Conservation (phyloP, 2,329 filamentous ascomycete species). For the Aspergillus cejpii region DNA sequence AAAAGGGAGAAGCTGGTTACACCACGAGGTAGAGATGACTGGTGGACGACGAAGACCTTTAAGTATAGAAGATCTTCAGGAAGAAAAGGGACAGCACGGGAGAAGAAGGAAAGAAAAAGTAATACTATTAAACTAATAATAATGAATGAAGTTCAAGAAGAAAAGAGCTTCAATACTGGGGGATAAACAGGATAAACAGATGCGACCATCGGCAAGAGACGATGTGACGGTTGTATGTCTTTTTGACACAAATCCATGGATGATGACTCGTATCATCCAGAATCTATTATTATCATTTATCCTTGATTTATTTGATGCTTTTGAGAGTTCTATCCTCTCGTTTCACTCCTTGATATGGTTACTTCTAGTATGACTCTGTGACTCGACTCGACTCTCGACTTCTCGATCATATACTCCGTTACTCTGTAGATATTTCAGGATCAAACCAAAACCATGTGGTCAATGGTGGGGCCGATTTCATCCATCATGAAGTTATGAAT, state of each 20-base stretch:
- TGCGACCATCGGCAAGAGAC: slow-evolving; percentile 33
- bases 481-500: background rate
- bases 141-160: no score
- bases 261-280: no score
- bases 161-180: slow-evolving; percentile 8
- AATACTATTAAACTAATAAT: background rate
- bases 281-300: no score
- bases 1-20: background rate
- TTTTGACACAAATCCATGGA: background rate
- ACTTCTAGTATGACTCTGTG: background rate
- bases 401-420: no score
- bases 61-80: no score
- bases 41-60: background rate
- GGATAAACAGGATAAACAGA: slow-evolving; percentile 13
- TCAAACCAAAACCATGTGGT: slow-evolving; percentile 17
- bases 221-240: slow-evolving; percentile 24
- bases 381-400: background rate
- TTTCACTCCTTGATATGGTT: background rate
- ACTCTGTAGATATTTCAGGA: no score
- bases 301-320: no score
- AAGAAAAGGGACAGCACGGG: no score
- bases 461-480: slow-evolving; percentile 13
- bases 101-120: slow-evolving; percentile 5
- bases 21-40: background rate
- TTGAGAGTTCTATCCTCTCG: background rate